phyloP scores from a whole-genome alignment of 257 asterid genomes.

The Fraxinus cuspidata region DNA sequence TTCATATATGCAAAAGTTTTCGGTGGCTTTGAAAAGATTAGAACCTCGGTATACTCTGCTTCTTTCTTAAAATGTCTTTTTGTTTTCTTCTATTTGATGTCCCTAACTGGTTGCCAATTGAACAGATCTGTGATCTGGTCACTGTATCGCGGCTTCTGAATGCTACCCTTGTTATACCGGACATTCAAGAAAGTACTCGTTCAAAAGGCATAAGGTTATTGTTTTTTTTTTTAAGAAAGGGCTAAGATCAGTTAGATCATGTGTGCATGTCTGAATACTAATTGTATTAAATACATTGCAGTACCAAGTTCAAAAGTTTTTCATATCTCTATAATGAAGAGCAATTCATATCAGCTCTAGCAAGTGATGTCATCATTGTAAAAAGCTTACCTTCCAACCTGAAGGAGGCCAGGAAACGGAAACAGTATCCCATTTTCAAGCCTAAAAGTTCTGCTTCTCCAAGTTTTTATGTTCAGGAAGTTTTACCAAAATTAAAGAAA shows the following conservation, averaged over 20 bases:
- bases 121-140: constrained; percentile 88
- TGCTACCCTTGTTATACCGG: constrained; percentile 92
- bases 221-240: constrained; percentile 20
- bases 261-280: constrained; percentile 23
- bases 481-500: constrained; percentile 68
- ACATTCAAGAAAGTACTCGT: constrained; percentile 70
- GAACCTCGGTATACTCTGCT: constrained; percentile 68
- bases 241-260: constrained; percentile 12
- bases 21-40: constrained; percentile 96
- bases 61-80: constrained; percentile 12
- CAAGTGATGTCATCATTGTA: constrained; percentile 77
- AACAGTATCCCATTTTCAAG: constrained; percentile 63
- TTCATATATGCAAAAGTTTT: constrained; percentile 86
- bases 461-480: constrained; percentile 59
- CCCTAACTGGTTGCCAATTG: constrained; percentile 37
- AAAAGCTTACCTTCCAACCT: constrained; percentile 65
- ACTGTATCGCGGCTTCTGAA: constrained; percentile 83
- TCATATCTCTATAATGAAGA: constrained; percentile 78
- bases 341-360: constrained; percentile 70
- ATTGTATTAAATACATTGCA: constrained; percentile 39
- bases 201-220: constrained; percentile 95
- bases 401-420: constrained; percentile 67
- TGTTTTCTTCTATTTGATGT: constrained; percentile 26
- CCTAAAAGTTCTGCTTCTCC: constrained; percentile 66
- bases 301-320: constrained; percentile 88